Percentiles rank a stretch among this genome's conserved stretches.
These are phyloP conservation scores for Thymus mandschuricus DNA, from an alignment of 257 asterid genomes.

Conservation along the genomic window DNA sequence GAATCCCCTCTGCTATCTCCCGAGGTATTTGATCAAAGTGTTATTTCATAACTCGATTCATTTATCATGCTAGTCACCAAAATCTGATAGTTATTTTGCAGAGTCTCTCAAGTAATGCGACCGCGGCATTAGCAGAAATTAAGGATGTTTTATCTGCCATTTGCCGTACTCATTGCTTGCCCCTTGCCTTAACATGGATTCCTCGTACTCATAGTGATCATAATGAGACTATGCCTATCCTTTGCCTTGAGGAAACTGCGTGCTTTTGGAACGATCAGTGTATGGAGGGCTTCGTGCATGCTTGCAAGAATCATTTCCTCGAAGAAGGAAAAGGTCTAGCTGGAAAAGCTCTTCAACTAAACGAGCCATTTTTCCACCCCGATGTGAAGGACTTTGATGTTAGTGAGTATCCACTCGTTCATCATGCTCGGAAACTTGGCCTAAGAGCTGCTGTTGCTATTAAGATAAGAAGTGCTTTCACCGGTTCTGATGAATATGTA, in stretches of 20 bases:
- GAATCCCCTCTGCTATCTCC: constrained; percentile 45
- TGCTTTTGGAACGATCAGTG: constrained; percentile 50
- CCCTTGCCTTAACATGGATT: constrained; percentile 80
- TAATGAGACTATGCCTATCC: constrained; percentile 10
- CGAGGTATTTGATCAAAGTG: constrained; percentile 41
- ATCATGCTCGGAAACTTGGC: constrained; percentile 75
- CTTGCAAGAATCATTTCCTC: constrained; percentile 49
- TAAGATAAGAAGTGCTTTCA: constrained; percentile 57
- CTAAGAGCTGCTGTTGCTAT: constrained; percentile 72
- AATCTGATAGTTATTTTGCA: constrained; percentile 26
- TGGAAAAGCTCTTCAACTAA: constrained; percentile 79
- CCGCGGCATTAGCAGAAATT: constrained; percentile 59
- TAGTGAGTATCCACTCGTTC: constrained; percentile 77
- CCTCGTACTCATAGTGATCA: too few relatives aligned
- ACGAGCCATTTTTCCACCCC: constrained; percentile 54
- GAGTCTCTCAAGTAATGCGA: constrained; percentile 58
- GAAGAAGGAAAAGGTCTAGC: constrained; percentile 75
- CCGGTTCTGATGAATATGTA: constrained; percentile 64
- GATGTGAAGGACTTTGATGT: constrained; percentile 67
- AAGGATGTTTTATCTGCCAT: constrained; percentile 55
- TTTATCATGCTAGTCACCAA: background rate
- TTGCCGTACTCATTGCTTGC: constrained; percentile 65
- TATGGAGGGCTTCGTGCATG: constrained; percentile 69
- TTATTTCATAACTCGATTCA: background rate
- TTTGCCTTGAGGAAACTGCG: constrained; percentile 55